Conservation (phyloP, 2,329 filamentous ascomycete species). For the Pseudogymnoascus sp. region DNA sequence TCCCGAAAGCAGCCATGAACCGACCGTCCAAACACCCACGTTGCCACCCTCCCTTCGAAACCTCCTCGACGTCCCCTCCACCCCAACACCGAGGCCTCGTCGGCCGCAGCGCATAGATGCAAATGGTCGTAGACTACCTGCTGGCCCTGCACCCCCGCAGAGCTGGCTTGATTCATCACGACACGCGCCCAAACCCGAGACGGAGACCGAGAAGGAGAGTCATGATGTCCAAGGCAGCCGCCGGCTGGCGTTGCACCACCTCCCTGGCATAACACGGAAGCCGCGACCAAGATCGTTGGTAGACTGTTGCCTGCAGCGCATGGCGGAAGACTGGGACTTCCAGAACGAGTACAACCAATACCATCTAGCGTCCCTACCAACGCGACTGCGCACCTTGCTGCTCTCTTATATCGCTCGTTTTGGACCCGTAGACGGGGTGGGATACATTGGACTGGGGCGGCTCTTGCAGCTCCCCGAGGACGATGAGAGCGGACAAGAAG, state of each 20-base stretch:
- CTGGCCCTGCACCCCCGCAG: constrained; percentile 52
- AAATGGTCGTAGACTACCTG: constrained; percentile 44
- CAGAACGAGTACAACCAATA: constrained; percentile 50
- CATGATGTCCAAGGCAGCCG: constrained; percentile 16
- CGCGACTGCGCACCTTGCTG: constrained; percentile 44
- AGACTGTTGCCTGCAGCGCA: constrained; percentile 42
- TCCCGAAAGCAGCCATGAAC: constrained; percentile 26
- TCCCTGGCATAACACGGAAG: constrained; percentile 39
- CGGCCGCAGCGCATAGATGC: constrained; percentile 32
- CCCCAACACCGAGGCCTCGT: constrained; percentile 44
- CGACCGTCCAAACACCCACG: constrained; percentile 35
- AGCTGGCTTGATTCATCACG: constrained; percentile 44
- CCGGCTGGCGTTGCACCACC: constrained; percentile 24
- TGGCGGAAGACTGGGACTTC: constrained; percentile 49
- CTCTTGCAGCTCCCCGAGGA: constrained; percentile 36
- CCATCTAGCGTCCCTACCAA: constrained; percentile 49
- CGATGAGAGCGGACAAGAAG: constrained; percentile 17
- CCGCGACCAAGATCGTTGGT: constrained; percentile 32
- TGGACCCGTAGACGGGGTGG: constrained; percentile 39
- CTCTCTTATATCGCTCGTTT: constrained; percentile 43
- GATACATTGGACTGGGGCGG: constrained; percentile 42
- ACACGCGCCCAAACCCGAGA: constrained; percentile 19
- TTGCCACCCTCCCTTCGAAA: constrained; percentile 52
- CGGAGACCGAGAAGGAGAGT: constrained; percentile 12
- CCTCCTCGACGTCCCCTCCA: constrained; percentile 53